Percentiles rank a stretch among this genome's conserved stretches.
Evolutionary conservation across 441 rosid genomes (phyloP).

Genomic region (Sinapis alba): DNA sequence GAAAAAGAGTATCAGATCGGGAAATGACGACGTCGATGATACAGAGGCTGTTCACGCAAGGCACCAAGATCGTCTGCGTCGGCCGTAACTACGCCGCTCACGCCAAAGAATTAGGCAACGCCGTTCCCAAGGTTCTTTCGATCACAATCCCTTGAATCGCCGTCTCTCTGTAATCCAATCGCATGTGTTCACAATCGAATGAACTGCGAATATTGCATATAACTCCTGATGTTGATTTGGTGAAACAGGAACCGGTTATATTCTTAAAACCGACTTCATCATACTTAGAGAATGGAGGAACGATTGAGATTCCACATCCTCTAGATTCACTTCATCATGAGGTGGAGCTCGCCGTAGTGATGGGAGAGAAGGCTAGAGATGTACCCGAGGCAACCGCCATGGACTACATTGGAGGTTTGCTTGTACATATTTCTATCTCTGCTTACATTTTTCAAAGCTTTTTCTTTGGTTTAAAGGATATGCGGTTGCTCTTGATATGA

Average conservation of each 20-base stretch:
- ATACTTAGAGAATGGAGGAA: conserved; percentile 82
- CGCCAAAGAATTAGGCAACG: conserved; percentile 97
- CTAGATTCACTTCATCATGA: conserved; percentile 79
- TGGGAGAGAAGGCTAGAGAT: conserved; percentile 78
- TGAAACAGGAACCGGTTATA: conserved; percentile 76
- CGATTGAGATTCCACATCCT: conserved; percentile 83
- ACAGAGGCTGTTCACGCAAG: conserved; percentile 60
- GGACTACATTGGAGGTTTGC: conserved; percentile 76
- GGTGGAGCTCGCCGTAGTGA: conserved; percentile 92
- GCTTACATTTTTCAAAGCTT: background rate
- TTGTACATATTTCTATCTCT: background rate
- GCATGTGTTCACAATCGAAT: background rate
- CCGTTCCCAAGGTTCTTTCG: conserved; percentile 76
- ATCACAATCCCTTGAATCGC: background rate
- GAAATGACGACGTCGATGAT: conserved; percentile 55
- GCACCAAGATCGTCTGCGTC: conserved; percentile 90
- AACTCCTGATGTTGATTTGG: conserved; percentile 5
- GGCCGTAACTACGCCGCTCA: conserved; percentile 99
- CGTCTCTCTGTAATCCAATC: background rate
- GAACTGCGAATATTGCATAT: background rate
- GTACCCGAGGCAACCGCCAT: conserved; percentile 74
- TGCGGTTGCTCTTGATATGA: conserved; percentile 50
- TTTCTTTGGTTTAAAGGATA: conserved; percentile 52
- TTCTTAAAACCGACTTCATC: conserved; percentile 96
- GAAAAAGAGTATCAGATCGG: background rate